Conservation (phyloP, 108 stramenopile genomes). For the Mediolabrus comicus region DNA sequence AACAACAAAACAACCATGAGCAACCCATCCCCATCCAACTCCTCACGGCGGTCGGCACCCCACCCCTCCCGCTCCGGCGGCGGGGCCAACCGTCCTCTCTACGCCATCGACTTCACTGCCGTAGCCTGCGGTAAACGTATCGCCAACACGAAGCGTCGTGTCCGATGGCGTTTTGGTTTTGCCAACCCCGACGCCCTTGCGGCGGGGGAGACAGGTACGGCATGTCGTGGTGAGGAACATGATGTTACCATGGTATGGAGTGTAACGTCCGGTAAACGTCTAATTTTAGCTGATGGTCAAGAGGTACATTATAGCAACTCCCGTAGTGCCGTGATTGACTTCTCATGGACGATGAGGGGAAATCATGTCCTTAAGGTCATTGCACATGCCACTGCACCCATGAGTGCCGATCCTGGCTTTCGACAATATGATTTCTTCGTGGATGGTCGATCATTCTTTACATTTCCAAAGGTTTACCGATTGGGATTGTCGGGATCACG, state of each 20-base stretch:
- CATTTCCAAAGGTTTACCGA: conserved; percentile 86
- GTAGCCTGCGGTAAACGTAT: conserved; percentile 85
- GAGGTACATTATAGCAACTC: conserved; percentile 75
- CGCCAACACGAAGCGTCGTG: conserved; percentile 82
- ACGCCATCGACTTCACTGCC: conserved; percentile 90
- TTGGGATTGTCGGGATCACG: conserved; percentile 62
- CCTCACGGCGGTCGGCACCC: background rate
- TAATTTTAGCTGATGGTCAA: conserved; percentile 76
- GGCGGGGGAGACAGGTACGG: conserved; percentile 80
- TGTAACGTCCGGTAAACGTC: conserved; percentile 82
- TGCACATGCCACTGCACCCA: conserved; percentile 83
- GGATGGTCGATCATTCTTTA: conserved; percentile 85
- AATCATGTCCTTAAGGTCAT: conserved; percentile 89
- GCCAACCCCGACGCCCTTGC: conserved; percentile 82
- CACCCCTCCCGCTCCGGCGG: conserved; percentile 13
- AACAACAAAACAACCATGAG: background rate
- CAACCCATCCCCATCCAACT: background rate
- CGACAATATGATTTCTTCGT: conserved; percentile 92
- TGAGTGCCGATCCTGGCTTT: conserved; percentile 75
- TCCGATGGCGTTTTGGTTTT: conserved; percentile 92
- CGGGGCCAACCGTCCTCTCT: conserved; percentile 42
- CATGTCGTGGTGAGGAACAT: conserved; percentile 90
- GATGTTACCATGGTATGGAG: conserved; percentile 88
- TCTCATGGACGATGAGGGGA: conserved; percentile 83
- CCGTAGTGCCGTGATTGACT: conserved; percentile 75